phyloP scores from a whole-genome alignment of 2,329 filamentous ascomycete genomes.

The Amylocarpus encephaloides region DNA sequence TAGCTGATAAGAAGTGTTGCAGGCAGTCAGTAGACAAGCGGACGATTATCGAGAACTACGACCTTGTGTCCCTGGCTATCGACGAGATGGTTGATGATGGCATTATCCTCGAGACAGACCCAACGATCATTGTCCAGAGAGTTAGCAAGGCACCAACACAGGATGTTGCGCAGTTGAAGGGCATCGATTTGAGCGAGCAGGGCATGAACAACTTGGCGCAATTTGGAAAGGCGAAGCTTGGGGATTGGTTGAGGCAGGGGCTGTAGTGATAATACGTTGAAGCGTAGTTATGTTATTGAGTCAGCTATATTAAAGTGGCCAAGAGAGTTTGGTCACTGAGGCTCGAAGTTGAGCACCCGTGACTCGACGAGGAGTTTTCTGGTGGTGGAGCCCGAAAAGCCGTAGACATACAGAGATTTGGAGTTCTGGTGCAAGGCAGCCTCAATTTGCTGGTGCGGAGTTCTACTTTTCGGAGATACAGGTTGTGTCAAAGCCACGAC shows the following conservation, averaged over 20 bases:
- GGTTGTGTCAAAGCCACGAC: not conserved
- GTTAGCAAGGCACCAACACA: constrained; percentile 89
- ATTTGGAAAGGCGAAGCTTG: constrained; percentile 85
- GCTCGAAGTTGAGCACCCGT: no score
- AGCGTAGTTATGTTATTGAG: not conserved
- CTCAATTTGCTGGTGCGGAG: constrained; percentile 3
- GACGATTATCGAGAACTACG: constrained; percentile 98
- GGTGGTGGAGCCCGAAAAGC: not conserved
- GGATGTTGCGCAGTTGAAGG: constrained; percentile 81
- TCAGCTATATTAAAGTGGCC: not conserved
- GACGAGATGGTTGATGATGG: constrained; percentile 95
- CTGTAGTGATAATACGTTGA: constrained; percentile 42
- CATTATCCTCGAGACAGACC: constrained; percentile 95
- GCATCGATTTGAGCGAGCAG: constrained; percentile 92
- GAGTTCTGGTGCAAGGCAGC: constrained; percentile 10
- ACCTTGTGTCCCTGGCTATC: constrained; percentile 85
- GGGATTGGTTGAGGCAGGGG: constrained; percentile 84
- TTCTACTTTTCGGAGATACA: not conserved
- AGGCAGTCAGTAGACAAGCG: constrained; percentile 96
- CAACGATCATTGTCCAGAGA: constrained; percentile 84
- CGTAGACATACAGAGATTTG: constrained; percentile 4
- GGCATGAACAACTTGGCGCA: constrained; percentile 91
- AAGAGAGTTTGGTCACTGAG: not conserved
- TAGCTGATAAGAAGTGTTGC: not conserved
- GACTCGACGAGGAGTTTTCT: no score